Percentiles rank a stretch among this genome's conserved stretches.
These are phyloP conservation scores for Heliamphora pulchella DNA, from an alignment of 179 eudicot species.

Conservation along the genomic window DNA sequence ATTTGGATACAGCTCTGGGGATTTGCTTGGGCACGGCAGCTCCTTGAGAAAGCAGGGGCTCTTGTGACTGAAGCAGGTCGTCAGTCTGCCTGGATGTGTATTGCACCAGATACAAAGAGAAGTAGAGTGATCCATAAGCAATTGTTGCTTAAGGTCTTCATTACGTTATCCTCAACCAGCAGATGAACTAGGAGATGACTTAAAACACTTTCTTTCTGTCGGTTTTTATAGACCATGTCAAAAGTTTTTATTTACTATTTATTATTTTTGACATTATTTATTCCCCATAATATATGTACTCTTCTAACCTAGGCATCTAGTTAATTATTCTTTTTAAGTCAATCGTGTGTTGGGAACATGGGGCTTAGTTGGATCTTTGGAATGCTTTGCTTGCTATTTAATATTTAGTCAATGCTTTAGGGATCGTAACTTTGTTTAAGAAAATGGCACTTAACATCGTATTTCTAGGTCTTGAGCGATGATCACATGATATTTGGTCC, in stretches of 20 bases:
- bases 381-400: conserved; percentile 1
- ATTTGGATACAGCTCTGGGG: conserved; percentile 32
- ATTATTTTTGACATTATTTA: background rate
- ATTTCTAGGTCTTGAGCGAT: no score
- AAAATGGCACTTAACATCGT: conserved; percentile 1
- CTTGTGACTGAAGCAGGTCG: conserved; percentile 26
- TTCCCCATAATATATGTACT: background rate
- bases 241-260: background rate
- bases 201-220: background rate
- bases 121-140: conserved; percentile 24
- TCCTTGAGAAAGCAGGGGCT: conserved; percentile 42
- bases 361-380: conserved; percentile 12
- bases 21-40: conserved; percentile 43
- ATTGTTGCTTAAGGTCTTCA: conserved; percentile 24
- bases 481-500: no score
- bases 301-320: background rate
- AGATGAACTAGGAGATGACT: background rate
- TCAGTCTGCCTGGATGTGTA: conserved; percentile 17
- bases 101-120: conserved; percentile 17
- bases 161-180: conserved; percentile 12
- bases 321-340: background rate
- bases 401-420: conserved; percentile 18
- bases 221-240: conserved; percentile 13
- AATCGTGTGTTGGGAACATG: conserved; percentile 11
- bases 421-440: conserved; percentile 12